Evolutionary conservation across 169 alveolate genomes (phyloP).

Genomic region (Amoebophrya sp.): DNA sequence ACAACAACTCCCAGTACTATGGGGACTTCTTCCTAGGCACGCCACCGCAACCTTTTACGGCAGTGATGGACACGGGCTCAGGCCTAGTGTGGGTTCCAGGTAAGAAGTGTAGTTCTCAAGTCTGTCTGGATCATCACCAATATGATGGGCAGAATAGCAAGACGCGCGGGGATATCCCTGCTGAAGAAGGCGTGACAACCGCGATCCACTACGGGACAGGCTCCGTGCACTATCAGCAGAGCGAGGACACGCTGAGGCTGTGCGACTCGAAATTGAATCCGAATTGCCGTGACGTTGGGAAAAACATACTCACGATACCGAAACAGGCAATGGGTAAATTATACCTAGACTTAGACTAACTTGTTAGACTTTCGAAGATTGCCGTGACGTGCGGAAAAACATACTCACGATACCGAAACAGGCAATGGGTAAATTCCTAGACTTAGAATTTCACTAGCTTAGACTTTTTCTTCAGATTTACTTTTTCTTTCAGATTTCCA

Average conservation of each 20-base stretch:
- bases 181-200: background rate
- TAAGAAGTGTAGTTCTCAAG: background rate
- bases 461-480: too few relatives aligned
- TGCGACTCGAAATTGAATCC: slow-evolving; percentile 8
- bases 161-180: background rate
- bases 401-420: background rate
- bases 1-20: slow-evolving; percentile 16
- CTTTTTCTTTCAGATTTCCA: too few relatives aligned
- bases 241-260: background rate
- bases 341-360: too few relatives aligned
- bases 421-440: too few relatives aligned
- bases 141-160: background rate
- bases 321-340: background rate
- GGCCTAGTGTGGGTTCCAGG: slow-evolving; percentile 2
- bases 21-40: background rate
- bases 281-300: background rate
- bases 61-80: slow-evolving; percentile 19
- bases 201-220: slow-evolving; percentile 21
- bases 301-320: background rate
- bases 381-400: background rate
- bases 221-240: slow-evolving; percentile 5
- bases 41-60: slow-evolving; percentile 4
- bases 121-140: background rate
- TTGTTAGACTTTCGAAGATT: too few relatives aligned
- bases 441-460: too few relatives aligned